A percentile compares a stretch with the other conserved stretches of the same genome.
phyloP scores from a whole-genome alignment of 2,329 filamentous ascomycete species.

The Macrophomina pseudophaseolina region DNA sequence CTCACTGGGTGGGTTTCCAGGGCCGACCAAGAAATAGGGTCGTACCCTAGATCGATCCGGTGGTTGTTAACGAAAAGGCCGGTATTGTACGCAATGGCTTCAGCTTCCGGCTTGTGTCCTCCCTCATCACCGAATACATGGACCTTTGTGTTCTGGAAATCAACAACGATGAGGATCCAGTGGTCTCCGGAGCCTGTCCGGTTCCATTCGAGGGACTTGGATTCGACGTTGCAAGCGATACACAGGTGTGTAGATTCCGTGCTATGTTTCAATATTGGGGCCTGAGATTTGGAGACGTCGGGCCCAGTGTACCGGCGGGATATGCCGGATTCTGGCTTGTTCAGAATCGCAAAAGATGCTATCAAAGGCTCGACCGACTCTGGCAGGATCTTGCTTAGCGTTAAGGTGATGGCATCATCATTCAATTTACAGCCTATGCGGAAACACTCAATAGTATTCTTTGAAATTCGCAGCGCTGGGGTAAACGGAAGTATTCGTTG shows the following conservation, averaged over 20 bases:
- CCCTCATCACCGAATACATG: neutral
- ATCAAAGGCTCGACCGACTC: neutral
- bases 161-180: neutral
- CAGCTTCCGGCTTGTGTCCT: neutral
- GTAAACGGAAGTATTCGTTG: neutral
- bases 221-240: neutral
- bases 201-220: neutral
- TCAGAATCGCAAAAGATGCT: neutral
- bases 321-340: neutral
- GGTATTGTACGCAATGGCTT: neutral
- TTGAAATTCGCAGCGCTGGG: neutral
- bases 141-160: neutral
- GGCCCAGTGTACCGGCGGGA: neutral
- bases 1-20: neutral
- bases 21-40: neutral
- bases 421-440: neutral
- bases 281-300: no score
- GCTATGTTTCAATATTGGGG: neutral
- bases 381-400: neutral
- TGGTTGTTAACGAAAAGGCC: constrained; percentile 2
- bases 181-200: neutral
- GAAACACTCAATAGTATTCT: neutral
- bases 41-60: neutral
- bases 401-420: constrained; percentile 1
- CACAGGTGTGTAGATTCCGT: neutral